Evolutionary conservation across 2,329 filamentous ascomycete species (phyloP).

Genomic region (Fusarium sublunatum): DNA sequence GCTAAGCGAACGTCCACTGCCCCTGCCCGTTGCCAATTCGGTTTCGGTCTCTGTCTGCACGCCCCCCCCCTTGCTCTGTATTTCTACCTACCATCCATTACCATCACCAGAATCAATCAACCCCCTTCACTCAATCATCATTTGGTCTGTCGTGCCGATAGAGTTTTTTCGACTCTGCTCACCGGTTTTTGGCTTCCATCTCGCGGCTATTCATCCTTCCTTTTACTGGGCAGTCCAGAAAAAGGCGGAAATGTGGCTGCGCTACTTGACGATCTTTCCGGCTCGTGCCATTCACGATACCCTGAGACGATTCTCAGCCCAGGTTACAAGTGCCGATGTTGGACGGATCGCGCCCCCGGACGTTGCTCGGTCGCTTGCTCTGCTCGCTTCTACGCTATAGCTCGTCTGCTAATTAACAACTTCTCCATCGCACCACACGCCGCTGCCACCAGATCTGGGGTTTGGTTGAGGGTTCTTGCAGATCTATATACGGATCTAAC

Average conservation of each 20-base stretch:
- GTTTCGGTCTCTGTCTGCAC: constrained; percentile 9
- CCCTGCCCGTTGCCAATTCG: constrained; percentile 44
- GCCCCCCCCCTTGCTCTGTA: constrained; percentile 27
- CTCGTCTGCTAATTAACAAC: constrained; percentile 16
- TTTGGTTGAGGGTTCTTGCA: constrained; percentile 44
- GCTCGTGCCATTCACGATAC: constrained; percentile 11
- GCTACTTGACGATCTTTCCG: constrained; percentile 5
- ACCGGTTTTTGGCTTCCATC: constrained; percentile 11
- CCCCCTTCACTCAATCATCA: constrained; percentile 11
- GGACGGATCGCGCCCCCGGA: constrained; percentile 14
- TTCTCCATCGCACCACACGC: constrained; percentile 18
- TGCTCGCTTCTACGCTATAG: constrained; percentile 17
- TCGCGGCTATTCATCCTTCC: not conserved
- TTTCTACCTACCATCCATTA: constrained; percentile 9
- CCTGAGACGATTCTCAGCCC: constrained; percentile 6
- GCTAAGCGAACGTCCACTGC: constrained; percentile 46
- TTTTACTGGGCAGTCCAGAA: too few relatives aligned
- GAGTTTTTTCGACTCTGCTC: constrained; percentile 12
- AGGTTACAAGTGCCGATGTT: constrained; percentile 30
- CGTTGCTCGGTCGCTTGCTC: constrained; percentile 6
- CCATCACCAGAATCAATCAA: constrained; percentile 17
- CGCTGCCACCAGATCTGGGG: constrained; percentile 42
- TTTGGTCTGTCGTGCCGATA: constrained; percentile 20
- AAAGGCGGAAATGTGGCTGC: not conserved
- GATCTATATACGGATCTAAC: constrained; percentile 39